A percentile compares a stretch with the other conserved stretches of the same genome.
Conservation (phyloP, 352 stramenopile genomes). For the Globisporangium apiculatum region DNA sequence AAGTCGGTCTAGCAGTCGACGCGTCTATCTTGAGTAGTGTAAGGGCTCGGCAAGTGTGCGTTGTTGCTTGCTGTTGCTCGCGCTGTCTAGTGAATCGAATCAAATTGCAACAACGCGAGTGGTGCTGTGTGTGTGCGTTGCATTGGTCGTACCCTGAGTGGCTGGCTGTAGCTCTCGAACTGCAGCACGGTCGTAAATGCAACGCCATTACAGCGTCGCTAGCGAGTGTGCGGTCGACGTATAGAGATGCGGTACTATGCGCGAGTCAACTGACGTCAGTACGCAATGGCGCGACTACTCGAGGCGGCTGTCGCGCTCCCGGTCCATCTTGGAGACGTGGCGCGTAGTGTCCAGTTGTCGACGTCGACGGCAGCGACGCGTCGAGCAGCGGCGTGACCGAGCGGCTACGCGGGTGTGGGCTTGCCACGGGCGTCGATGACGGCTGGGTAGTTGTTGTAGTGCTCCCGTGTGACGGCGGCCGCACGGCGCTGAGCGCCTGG, state of each 20-base stretch:
- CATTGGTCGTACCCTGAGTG: too few species aligned
- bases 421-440: constrained; percentile 3
- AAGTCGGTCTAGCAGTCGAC: constrained; percentile 8
- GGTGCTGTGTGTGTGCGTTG: too few species aligned
- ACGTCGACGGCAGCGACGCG: background rate
- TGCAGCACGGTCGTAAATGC: too few species aligned
- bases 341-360: background rate
- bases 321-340: constrained; percentile 2
- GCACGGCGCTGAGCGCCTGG: constrained; percentile 19
- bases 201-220: too few species aligned
- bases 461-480: background rate
- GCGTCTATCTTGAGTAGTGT: background rate
- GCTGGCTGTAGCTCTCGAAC: too few species aligned
- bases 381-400: constrained; percentile 4
- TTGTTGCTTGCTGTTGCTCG: too few species aligned
- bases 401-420: background rate
- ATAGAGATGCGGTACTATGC: too few species aligned
- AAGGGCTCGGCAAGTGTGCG: too few species aligned
- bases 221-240: too few species aligned
- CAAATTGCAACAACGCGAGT: too few species aligned
- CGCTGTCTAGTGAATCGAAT: too few species aligned
- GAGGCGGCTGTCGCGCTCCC: background rate
- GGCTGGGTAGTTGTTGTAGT: background rate
- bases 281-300: background rate
- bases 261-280: too few species aligned